Evolutionary conservation across 2,329 filamentous ascomycete genomes (phyloP).

Genomic region (Escovopsis sp.): DNA sequence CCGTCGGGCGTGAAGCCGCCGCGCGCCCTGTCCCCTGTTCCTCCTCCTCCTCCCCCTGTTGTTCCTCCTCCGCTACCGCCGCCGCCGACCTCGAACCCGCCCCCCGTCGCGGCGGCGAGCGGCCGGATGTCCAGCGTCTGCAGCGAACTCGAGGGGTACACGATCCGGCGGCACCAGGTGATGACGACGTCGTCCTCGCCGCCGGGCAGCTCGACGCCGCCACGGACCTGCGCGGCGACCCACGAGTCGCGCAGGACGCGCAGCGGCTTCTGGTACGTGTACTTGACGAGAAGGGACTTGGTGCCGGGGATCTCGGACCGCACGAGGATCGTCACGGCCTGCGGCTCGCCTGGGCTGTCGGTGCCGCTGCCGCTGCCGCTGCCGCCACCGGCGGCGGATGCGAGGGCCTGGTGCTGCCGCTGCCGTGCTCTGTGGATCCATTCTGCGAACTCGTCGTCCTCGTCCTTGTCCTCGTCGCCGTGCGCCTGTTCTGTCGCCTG

Average conservation of each 20-base stretch:
- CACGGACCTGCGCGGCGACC: conserved; percentile 44
- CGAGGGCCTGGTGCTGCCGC: conserved; percentile 13
- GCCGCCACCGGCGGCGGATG: conserved; percentile 5
- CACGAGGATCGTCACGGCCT: conserved; percentile 27
- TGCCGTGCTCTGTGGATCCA: conserved; percentile 29
- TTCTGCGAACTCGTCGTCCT: conserved; percentile 28
- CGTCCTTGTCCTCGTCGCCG: conserved; percentile 6
- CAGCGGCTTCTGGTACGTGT: conserved; percentile 53
- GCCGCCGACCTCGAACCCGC: conserved; percentile 29
- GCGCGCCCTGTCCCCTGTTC: too few relatives aligned
- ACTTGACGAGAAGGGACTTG: conserved; percentile 40
- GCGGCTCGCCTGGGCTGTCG: conserved; percentile 9
- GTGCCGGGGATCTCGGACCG: conserved; percentile 49
- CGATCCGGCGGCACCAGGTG: conserved; percentile 58
- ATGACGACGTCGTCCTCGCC: conserved; percentile 47
- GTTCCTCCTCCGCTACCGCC: too few relatives aligned
- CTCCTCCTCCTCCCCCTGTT: too few relatives aligned
- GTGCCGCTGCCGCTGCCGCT: conserved; percentile 3
- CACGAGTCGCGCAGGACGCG: conserved; percentile 54
- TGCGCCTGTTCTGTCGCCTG: too few relatives aligned
- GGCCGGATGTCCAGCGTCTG: conserved; percentile 47
- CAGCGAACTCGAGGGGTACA: conserved; percentile 67
- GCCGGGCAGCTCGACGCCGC: conserved; percentile 17
- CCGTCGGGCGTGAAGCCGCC: conserved; percentile 17
- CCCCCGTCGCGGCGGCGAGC: conserved; percentile 12